Evolutionary conservation across 2,329 filamentous ascomycete genomes (phyloP).

Genomic region (Clarireedia monteithiana): DNA sequence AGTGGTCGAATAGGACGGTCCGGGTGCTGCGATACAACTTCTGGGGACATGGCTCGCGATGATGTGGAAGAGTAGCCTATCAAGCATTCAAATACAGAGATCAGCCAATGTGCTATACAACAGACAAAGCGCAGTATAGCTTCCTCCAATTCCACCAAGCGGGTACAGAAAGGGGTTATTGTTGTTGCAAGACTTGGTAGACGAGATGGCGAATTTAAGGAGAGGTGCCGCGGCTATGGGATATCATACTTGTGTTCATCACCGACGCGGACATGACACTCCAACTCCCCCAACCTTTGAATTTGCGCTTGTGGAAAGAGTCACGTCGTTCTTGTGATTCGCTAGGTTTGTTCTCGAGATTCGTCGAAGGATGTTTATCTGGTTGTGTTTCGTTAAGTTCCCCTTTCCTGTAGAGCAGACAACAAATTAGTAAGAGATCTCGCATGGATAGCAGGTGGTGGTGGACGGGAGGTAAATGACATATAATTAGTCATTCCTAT

Average conservation of each 20-base stretch:
- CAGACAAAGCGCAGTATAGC: constrained; percentile 7
- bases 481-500: constrained; percentile 9
- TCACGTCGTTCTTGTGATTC: not conserved
- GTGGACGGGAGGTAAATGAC: constrained; percentile 4
- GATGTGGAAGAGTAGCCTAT: constrained; percentile 27
- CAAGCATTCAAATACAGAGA: constrained; percentile 10
- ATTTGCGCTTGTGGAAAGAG: constrained; percentile 1
- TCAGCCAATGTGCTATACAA: constrained; percentile 9
- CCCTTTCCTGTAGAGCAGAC: constrained; percentile 5
- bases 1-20: constrained; percentile 89
- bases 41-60: constrained; percentile 51
- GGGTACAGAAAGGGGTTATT: not conserved
- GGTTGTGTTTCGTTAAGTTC: not conserved
- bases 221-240: constrained; percentile 4
- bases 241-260: constrained; percentile 11
- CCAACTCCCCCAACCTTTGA: constrained; percentile 5
- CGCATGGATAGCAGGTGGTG: constrained; percentile 1
- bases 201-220: not conserved
- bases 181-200: constrained; percentile 1
- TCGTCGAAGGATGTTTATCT: not conserved
- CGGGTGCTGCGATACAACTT: constrained; percentile 76
- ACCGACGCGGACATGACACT: constrained; percentile 7
- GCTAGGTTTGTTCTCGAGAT: not conserved
- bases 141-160: not conserved
- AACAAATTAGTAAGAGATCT: constrained; percentile 6